Base-by-base conservation (phyloP, 179 eudicot species). In the Silene vulgaris region DNA sequence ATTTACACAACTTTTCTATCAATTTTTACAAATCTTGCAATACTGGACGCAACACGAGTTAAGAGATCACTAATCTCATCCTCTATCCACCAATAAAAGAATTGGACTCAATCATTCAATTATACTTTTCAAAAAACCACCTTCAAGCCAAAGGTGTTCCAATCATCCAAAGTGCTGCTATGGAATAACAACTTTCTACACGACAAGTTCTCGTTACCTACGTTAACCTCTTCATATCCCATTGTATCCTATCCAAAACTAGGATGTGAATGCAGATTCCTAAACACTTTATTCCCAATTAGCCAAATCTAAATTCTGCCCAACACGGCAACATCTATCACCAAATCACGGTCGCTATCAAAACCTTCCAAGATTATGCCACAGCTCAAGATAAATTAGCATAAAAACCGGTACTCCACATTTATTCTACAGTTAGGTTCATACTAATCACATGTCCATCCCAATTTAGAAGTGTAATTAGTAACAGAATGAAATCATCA, bases 141-240 rank as follows among this genome's bases (percentile, higher is more conserved):
- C 8, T 19, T 69, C 17, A 17, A 67, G 12, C 72, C 57, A 69
- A 7, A 69, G 57, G 14, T 9, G 3, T 20, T 40, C 29, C 23
- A 48, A 50, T 48, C 73, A 70, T 45, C 60, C 60, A 70, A 13
- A 70, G 30, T 48, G 37, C 37, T 48, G 43, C 57, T 48, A 70
- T 12, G 16, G 5, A 70, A 70, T 23, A 12, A 70, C 60, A 50
- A 13, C 17, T 20, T 13, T 17, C 61, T 70, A 12, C 23, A 5
- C 14, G 1, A 9, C 0, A 26, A 48, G 32, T 45, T 69, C 35
- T 45, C 23, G 35, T 11, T 12, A 21, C 4, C 17, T 43, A 45
- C 4, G 45, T 16, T 35, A 67, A 11, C 2, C 23, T 68, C 72
- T 65, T 13, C 29, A 40, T 43, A 0, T 69, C 11, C 57, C 72